Conservation (phyloP, 2,329 filamentous ascomycete species). For the Cercospora brassicicola region DNA sequence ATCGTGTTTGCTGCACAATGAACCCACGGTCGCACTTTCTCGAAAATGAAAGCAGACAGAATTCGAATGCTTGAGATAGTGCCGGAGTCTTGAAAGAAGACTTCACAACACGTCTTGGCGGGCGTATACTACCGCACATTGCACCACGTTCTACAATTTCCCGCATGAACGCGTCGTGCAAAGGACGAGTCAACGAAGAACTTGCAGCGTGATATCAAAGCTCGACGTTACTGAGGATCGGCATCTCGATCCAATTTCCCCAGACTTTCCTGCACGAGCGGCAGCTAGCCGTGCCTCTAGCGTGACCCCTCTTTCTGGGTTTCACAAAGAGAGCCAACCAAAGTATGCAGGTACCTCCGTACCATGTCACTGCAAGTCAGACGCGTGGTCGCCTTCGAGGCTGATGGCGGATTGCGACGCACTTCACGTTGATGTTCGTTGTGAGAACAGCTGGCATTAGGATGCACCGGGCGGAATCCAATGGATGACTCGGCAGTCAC, state of each 20-base stretch:
- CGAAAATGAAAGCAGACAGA: not conserved
- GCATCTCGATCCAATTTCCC: slow-evolving; percentile 1
- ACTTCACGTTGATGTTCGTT: not conserved
- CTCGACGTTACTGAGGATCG: not conserved
- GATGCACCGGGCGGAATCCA: not conserved
- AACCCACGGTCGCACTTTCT: not conserved
- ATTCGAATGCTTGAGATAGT: not conserved
- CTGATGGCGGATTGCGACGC: not conserved
- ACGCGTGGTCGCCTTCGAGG: not conserved
- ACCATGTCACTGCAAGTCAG: not conserved
- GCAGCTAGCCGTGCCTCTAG: slow-evolving; percentile 1
- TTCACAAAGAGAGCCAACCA: not conserved
- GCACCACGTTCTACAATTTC: not conserved
- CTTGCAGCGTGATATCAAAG: not conserved
- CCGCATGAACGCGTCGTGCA: not conserved
- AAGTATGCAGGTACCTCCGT: slow-evolving; percentile 4
- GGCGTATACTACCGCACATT: not conserved
- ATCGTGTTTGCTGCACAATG: not conserved
- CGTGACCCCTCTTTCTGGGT: slow-evolving; percentile 7
- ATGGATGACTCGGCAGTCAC: not conserved
- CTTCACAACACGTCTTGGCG: not conserved
- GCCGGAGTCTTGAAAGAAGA: not conserved
- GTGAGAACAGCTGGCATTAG: not conserved
- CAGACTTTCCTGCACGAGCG: slow-evolving; percentile 4
- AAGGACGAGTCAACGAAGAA: not conserved